Conservation (phyloP, 495 filamentous ascomycete genomes). For the Annulohypoxylon bovei region DNA sequence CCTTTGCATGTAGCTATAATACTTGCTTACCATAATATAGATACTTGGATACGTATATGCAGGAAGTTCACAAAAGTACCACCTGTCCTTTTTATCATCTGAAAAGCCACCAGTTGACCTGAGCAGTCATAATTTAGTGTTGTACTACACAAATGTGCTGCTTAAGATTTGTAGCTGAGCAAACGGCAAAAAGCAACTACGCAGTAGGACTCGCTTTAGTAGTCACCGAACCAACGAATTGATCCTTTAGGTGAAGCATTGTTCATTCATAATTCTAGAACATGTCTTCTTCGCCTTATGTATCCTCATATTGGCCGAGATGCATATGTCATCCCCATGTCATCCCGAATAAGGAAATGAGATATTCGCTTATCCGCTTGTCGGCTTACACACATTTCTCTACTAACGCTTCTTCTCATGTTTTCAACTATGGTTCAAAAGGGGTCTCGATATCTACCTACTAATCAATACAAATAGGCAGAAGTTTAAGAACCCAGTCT, state of each 20-base stretch:
- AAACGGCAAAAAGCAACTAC: not conserved
- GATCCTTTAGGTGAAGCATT: not conserved
- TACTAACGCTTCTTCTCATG: not conserved
- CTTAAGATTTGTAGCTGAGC: not conserved
- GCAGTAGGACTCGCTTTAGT: not conserved
- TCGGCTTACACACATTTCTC: conserved; percentile 1
- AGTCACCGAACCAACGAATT: not conserved
- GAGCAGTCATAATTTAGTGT: conserved; percentile 11
- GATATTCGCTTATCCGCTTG: conserved; percentile 15
- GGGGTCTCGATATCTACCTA: not conserved
- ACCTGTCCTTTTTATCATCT: not conserved
- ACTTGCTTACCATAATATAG: not conserved
- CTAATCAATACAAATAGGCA: conserved; percentile 7
- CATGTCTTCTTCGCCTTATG: not conserved
- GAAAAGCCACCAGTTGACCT: conserved; percentile 2
- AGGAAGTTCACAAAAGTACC: conserved; percentile 1
- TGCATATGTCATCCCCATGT: not conserved
- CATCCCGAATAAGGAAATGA: conserved; percentile 19
- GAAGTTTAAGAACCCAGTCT: not conserved
- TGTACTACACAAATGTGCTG: not conserved
- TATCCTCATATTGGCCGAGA: not conserved
- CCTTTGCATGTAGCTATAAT: not conserved
- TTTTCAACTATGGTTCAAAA: not conserved
- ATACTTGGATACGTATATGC: not conserved
- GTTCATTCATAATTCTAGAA: not conserved